Evolutionary conservation across 2,329 filamentous ascomycete species (phyloP).

Genomic region (Metarhizium guizhouense): DNA sequence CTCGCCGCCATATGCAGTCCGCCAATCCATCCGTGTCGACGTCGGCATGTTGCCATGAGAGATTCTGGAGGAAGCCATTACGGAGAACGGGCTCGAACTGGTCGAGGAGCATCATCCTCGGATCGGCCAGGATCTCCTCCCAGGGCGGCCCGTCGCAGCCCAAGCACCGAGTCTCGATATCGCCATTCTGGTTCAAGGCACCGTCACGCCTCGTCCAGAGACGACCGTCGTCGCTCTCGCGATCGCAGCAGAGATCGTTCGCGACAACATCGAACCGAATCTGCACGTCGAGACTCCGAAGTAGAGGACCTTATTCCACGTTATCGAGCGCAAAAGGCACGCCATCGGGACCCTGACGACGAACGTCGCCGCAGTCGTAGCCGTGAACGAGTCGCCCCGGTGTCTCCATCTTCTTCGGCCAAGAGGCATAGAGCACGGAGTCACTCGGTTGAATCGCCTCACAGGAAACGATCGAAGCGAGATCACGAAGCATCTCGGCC

Average conservation of each 20-base stretch:
- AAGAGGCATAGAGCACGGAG: constrained; percentile 35
- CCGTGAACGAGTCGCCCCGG: constrained; percentile 21
- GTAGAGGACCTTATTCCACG: constrained; percentile 29
- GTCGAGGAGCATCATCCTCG: constrained; percentile 23
- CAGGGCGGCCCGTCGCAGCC: constrained; percentile 20
- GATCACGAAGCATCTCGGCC: constrained; percentile 28
- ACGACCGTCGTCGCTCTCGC: constrained; percentile 28
- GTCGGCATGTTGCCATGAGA: constrained; percentile 33
- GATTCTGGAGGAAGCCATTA: constrained; percentile 26
- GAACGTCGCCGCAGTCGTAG: constrained; percentile 25
- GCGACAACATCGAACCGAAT: constrained; percentile 17
- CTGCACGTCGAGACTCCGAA: constrained; percentile 19
- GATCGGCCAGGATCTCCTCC: constrained; percentile 23
- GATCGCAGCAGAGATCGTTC: constrained; percentile 28
- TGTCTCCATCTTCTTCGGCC: constrained; percentile 27
- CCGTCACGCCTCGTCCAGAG: constrained; percentile 20
- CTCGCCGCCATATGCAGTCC: constrained; percentile 19
- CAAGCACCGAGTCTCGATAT: constrained; percentile 20
- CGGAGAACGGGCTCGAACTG: constrained; percentile 26
- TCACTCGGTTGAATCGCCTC: constrained; percentile 26
- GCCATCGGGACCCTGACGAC: constrained; percentile 20
- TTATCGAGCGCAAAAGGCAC: constrained; percentile 23
- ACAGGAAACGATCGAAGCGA: constrained; percentile 31
- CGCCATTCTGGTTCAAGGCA: constrained; percentile 20
- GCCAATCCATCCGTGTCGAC: constrained; percentile 24